A percentile compares a stretch with the other conserved stretches of the same genome.
phyloP scores from a whole-genome alignment of 1,284 basidiomycete species.

The Rhodotorula mucilaginosa region DNA sequence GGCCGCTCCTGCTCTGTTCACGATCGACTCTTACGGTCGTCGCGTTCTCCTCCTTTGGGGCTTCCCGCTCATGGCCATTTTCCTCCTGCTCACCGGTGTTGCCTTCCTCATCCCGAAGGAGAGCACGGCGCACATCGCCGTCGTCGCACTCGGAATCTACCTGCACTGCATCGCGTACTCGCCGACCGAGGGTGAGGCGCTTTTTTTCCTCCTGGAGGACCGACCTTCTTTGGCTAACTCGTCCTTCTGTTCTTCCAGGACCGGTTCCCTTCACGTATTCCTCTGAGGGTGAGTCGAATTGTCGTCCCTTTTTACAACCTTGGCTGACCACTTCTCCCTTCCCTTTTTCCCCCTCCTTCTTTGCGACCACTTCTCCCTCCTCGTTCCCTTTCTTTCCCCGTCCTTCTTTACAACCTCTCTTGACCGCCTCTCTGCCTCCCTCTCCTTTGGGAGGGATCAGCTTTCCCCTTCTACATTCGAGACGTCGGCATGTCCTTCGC shows the following conservation, averaged over 20 bases:
- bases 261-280: slow-evolving; percentile 50
- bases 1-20: slow-evolving; percentile 42
- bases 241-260: slow-evolving; percentile 28
- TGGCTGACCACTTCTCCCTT: slow-evolving; percentile 44
- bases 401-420: no score
- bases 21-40: slow-evolving; percentile 36
- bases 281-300: slow-evolving; percentile 18
- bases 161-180: slow-evolving; percentile 46
- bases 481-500: slow-evolving; percentile 58
- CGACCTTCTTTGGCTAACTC: background rate
- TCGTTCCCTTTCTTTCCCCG: no score
- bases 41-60: slow-evolving; percentile 46
- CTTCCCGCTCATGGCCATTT: slow-evolving; percentile 52
- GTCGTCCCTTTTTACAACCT: background rate
- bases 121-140: slow-evolving; percentile 13
- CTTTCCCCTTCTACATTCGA: slow-evolving; percentile 6
- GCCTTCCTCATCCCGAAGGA: slow-evolving; percentile 23
- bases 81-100: slow-evolving; percentile 36
- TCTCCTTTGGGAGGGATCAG: no score
- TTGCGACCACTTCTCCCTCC: no score
- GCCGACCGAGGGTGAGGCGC: slow-evolving; percentile 40
- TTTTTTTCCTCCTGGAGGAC: no score
- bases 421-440: no score
- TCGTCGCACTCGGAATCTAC: slow-evolving; percentile 39
- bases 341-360: no score